Base-by-base conservation (phyloP, 1,284 basidiomycete species). In the Cerrena zonata region DNA sequence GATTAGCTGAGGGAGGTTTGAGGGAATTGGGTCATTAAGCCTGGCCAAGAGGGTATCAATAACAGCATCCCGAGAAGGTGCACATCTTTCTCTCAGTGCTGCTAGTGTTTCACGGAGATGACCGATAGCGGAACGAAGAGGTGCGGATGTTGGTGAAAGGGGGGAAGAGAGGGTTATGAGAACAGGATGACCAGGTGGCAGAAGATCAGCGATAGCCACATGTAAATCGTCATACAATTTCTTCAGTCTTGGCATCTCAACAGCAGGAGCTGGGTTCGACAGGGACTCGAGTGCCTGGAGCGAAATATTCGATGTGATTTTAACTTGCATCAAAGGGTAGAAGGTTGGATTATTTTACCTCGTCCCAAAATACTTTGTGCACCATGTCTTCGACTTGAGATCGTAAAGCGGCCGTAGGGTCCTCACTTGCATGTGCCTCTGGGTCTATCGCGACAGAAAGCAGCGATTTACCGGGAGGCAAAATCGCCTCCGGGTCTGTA, bases 381-480 rank as follows among this genome's bases (percentile, higher is more conserved):
- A 78, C 75, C 4, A 77, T 69, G 49, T 76, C 70, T 52, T 76
- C 75, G 4, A 89, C 80, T 53, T 71, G 73, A 30, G 72, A 68
- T 21, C 76, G 70, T 2, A 85, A 55, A 12, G 62, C 63, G 4
- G 69, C 61, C 25, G 61, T 60, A 7, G 30, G 30, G 30, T 34
- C 30, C 13, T 58, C 52, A 12, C 63, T 54, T 10, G 58, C 61
- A 27, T 57, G 53, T 41, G 65, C 63, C 46, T 65, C 68, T 5
- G 72, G 62, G 37, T 69, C 68, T 19, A 77, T 70, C 67, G 87
- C 65, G 64, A 81, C 73, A 7, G 85, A 83, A 1, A 84, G 62
- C 2, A 89, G 68, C 0, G 83, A 84, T 63, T 89, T 87, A 37
- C 83, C 84, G 0, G 79, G 76, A 0, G 86, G 82, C 13, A 89